Percentiles rank a stretch among this genome's conserved stretches.
phyloP scores from a whole-genome alignment of 2,329 filamentous ascomycete genomes.

The Aspergillus novoparasiticus region DNA sequence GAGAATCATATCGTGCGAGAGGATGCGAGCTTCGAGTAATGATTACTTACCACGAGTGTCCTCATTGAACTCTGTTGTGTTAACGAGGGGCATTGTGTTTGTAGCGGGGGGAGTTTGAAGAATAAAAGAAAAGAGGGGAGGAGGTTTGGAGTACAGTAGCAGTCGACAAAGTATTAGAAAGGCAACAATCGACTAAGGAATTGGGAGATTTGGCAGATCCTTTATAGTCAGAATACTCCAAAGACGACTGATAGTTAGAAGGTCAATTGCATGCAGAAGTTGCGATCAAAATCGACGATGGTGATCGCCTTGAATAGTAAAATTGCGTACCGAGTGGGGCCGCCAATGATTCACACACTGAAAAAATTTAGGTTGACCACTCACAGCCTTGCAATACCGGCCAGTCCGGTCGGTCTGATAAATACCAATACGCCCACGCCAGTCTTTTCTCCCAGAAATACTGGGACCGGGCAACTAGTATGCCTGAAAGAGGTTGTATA shows the following conservation, averaged over 20 bases:
- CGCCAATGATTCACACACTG: slow-evolving; percentile 16
- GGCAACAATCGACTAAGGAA: background rate
- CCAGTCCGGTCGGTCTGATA: background rate
- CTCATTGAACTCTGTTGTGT: slow-evolving; percentile 45
- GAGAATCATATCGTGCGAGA: background rate
- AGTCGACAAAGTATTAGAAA: background rate
- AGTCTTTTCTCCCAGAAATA: background rate
- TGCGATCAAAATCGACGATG: slow-evolving; percentile 2
- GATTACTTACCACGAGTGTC: slow-evolving; percentile 47
- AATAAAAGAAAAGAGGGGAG: background rate
- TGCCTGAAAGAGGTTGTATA: background rate
- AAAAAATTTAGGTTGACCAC: slow-evolving; percentile 9
- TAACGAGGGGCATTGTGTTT: slow-evolving; percentile 45
- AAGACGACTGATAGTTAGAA: background rate
- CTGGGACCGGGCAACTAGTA: background rate
- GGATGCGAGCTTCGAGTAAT: background rate
- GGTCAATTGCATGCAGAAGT: background rate
- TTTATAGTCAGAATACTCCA: background rate
- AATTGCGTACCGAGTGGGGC: slow-evolving; percentile 13
- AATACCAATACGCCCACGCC: background rate
- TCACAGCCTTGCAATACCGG: background rate
- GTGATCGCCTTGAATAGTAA: slow-evolving; percentile 11
- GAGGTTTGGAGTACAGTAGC: background rate
- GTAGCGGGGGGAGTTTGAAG: background rate
- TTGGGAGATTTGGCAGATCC: background rate